Base-by-base conservation (phyloP, 2,329 filamentous ascomycete species). In the Cordyceps cateniannulata region DNA sequence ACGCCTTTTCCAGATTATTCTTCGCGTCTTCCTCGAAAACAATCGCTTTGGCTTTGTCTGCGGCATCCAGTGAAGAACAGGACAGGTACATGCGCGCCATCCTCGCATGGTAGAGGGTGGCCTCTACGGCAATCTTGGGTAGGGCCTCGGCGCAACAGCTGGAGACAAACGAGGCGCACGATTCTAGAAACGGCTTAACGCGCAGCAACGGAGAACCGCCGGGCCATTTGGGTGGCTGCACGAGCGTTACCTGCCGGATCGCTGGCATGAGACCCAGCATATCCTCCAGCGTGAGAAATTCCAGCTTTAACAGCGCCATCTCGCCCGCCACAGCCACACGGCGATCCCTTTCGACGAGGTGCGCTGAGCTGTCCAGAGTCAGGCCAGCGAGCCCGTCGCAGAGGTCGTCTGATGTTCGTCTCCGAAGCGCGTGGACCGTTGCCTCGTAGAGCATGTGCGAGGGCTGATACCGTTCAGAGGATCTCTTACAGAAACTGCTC, bases 401-500 rank as follows among this genome's bases (percentile, higher is more conserved):
- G 18, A 51, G 22, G 8, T 9, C 14, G 3, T 56, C n/a, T 25
- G 22, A 6, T 25, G 20, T 16, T 6, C 9, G 27, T 47, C n/a
- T 29, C 35, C 52, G 40, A 29, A 57, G 27, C 12, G 52, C 52
- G 48, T 57, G 52, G 10, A 77, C 74, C 1, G 63, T 62, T 38
- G 68, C 60, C 40, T 68, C 59, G 62, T 75, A 78, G 7, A 76
- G 62, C 44, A 66, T n/a, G 12, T 54, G 54, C 50, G 25, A n/a
- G 7, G 55, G 48, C 38, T 59, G 48, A 25, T 59, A 38, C 25
- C 60, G 10, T 2, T 54, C 49, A 8, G 60, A 38, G 24, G 40
- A 38, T 16, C 8, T 45, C 18, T 44, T 59, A 24, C 45, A 40
- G 27, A 59, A 42, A 10, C 1, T 12, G 2, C 38, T 29, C 10